phyloP scores from a whole-genome alignment of 2,329 filamentous ascomycete genomes.

The Cytospora piceicola region DNA sequence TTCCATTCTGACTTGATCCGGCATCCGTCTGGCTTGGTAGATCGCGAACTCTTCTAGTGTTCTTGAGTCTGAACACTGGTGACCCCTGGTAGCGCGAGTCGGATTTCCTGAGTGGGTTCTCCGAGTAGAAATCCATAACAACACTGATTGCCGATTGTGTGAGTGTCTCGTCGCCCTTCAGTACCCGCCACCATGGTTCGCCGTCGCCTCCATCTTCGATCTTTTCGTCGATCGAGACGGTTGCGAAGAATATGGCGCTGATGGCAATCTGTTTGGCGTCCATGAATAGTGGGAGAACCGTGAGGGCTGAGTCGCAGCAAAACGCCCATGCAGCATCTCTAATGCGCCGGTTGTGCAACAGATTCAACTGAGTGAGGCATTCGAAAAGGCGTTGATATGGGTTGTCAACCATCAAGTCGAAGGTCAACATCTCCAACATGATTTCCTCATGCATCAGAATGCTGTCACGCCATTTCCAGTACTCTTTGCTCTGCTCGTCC shows the following conservation, averaged over 20 bases:
- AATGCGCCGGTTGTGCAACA: slow-evolving; percentile 79
- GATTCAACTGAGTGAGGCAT: slow-evolving; percentile 71
- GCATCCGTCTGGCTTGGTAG: slow-evolving; percentile 47
- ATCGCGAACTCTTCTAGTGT: slow-evolving; percentile 54
- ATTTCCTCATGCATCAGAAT: slow-evolving; percentile 92
- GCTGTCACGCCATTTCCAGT: slow-evolving; percentile 96
- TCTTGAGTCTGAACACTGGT: slow-evolving; percentile 60
- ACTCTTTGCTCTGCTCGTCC: slow-evolving; percentile 97
- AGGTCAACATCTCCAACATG: slow-evolving; percentile 88
- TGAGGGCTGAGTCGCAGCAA: slow-evolving; percentile 86
- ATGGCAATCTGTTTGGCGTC: slow-evolving; percentile 81
- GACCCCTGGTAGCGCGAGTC: slow-evolving; percentile 56
- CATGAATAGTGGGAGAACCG: slow-evolving; percentile 80
- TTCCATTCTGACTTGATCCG: slow-evolving; percentile 53
- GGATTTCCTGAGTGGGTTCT: slow-evolving; percentile 65
- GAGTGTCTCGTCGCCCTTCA: slow-evolving; percentile 71
- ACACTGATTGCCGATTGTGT: slow-evolving; percentile 75
- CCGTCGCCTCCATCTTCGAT: slow-evolving; percentile 74
- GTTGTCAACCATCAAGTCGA: slow-evolving; percentile 88
- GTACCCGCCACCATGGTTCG: slow-evolving; percentile 83
- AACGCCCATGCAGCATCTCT: slow-evolving; percentile 92
- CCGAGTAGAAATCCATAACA: slow-evolving; percentile 70
- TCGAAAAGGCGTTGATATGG: slow-evolving; percentile 86
- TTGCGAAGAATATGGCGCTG: slow-evolving; percentile 83
- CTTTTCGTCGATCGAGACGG: slow-evolving; percentile 71